phyloP scores from a whole-genome alignment of 139 green algal species.

The Mesotaenium endlicherianum region DNA sequence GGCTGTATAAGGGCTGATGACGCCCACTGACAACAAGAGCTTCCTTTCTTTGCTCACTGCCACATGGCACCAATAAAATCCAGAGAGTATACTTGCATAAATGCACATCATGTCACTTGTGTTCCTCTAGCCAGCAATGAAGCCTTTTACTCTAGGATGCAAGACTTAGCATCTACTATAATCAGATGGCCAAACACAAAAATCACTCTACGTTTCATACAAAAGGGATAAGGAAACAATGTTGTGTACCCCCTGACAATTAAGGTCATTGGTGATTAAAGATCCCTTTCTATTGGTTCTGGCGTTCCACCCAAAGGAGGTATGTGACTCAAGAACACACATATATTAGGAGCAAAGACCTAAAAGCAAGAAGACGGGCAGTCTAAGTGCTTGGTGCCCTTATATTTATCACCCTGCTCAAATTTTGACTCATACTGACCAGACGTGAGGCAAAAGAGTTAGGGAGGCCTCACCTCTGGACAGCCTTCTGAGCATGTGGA shows the following conservation, averaged over 20 bases:
- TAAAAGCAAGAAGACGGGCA: neutral
- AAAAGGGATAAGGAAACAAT: no score
- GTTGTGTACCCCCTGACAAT: no score
- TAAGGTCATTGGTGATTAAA: no score
- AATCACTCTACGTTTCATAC: no score
- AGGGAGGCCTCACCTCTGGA: neutral
- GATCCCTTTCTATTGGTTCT: no score
- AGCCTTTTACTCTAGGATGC: neutral
- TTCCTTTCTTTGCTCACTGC: neutral
- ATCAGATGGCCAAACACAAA: neutral
- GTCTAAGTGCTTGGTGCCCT: neutral
- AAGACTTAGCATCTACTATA: neutral
- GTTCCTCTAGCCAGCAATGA: neutral
- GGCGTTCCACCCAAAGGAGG: neutral
- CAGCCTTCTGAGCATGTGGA: neutral
- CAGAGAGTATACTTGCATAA: neutral
- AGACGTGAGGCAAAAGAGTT: neutral
- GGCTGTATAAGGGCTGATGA: constrained; percentile 1
- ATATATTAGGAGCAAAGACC: neutral
- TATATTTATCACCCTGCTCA: neutral
- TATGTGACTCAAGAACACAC: neutral
- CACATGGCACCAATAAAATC: neutral
- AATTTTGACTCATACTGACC: neutral
- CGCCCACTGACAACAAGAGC: constrained; percentile 5
- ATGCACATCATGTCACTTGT: no score